phyloP scores from a whole-genome alignment of 345 rosid genomes.

The Acer campestre region DNA sequence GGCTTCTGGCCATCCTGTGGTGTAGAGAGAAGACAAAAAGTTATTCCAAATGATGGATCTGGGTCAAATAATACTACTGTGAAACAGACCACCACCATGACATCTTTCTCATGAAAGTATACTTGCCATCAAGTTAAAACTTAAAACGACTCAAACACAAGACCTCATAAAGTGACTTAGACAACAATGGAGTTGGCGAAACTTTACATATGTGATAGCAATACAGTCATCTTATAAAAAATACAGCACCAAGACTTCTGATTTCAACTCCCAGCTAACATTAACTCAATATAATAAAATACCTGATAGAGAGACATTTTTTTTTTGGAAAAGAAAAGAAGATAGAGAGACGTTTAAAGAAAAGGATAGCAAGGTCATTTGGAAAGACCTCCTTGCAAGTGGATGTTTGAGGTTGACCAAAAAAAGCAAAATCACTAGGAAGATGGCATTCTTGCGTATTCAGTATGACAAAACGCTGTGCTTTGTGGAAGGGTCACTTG shows the following conservation, averaged over 20 bases:
- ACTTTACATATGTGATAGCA: neutral
- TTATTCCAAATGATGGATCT: neutral
- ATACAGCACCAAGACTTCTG: neutral
- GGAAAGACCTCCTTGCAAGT: neutral
- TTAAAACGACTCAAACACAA: neutral
- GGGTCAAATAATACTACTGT: conserved; percentile 7
- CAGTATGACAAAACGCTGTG: neutral
- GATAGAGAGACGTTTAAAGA: neutral
- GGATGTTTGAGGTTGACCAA: neutral
- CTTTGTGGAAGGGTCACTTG: neutral
- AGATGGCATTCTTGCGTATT: neutral
- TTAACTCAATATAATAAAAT: neutral
- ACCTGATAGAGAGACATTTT: neutral
- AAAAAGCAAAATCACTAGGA: neutral
- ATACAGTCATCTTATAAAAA: neutral
- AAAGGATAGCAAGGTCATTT: conserved; percentile 5
- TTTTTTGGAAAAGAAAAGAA: no score
- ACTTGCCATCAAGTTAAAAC: neutral
- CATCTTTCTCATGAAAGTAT: neutral
- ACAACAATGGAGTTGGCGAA: neutral
- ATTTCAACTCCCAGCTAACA: neutral
- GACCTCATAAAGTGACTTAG: neutral
- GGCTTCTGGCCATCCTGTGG: conserved; percentile 83
- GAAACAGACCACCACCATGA: neutral
- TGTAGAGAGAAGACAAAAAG: conserved; percentile 9